phyloP scores from a whole-genome alignment of 75 land plant species.

The Cunninghamia lanceolata region DNA sequence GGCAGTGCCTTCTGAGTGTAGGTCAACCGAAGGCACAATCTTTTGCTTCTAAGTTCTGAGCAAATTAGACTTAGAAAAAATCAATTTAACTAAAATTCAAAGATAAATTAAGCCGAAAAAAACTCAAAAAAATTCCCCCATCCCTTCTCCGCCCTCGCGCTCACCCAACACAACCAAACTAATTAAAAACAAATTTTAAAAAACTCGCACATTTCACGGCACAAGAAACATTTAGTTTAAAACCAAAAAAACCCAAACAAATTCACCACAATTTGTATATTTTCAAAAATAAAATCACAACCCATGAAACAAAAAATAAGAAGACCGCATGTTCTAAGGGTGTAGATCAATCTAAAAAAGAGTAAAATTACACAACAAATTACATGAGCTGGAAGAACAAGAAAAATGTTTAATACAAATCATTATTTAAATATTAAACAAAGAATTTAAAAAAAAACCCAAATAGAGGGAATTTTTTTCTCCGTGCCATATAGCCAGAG shows the following conservation, averaged over 20 bases:
- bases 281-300: not conserved
- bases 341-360: not conserved
- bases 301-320: not conserved
- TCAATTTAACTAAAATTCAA: not conserved
- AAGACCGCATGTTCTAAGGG: not conserved
- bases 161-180: too few relatives aligned
- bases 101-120: not conserved
- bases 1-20: not conserved
- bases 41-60: not conserved
- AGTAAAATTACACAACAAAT: too few relatives aligned
- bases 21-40: too few relatives aligned
- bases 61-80: not conserved
- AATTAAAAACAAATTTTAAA: not conserved
- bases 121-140: not conserved
- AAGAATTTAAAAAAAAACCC: too few relatives aligned
- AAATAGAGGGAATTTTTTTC: too few relatives aligned
- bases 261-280: too few relatives aligned
- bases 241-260: not conserved
- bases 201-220: not conserved
- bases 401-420: too few relatives aligned
- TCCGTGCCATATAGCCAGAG: not conserved
- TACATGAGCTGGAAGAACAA: too few relatives aligned
- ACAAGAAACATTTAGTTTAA: not conserved
- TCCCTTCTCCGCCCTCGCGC: too few relatives aligned
- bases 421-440: not conserved